Conservation (phyloP, 108 stramenopile species). For the Fistulifera pelliculosa region DNA sequence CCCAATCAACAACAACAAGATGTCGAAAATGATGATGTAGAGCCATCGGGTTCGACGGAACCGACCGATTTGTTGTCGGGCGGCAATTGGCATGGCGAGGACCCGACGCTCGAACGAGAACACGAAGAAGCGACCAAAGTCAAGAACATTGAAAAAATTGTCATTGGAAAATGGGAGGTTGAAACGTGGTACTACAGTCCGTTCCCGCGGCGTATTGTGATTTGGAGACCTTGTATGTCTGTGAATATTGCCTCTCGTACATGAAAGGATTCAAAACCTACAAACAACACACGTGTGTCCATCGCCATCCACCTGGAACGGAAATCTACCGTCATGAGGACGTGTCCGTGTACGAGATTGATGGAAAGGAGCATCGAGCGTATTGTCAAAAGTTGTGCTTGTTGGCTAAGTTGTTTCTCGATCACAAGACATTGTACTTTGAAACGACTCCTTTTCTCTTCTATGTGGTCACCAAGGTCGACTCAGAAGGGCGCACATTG, state of each 20-base stretch:
- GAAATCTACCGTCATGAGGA: conserved; percentile 86
- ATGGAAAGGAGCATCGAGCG: conserved; percentile 70
- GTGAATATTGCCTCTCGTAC: conserved; percentile 96
- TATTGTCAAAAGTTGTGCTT: conserved; percentile 99
- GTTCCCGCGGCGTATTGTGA: conserved; percentile 82
- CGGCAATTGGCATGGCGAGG: conserved; percentile 62
- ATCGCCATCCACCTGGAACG: conserved; percentile 86
- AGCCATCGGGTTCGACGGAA: conserved; percentile 2
- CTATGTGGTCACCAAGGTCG: conserved; percentile 91
- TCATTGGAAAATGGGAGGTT: conserved; percentile 83
- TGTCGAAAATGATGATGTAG: neutral
- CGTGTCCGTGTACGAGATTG: conserved; percentile 55
- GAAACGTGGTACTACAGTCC: conserved; percentile 99
- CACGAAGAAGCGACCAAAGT: conserved; percentile 99
- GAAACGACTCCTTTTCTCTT: conserved; percentile 99
- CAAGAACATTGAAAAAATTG: conserved; percentile 94
- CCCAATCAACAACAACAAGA: too few relatives aligned
- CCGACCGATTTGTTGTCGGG: conserved; percentile 15
- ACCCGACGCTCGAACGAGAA: conserved; percentile 79
- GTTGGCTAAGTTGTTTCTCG: conserved; percentile 97
- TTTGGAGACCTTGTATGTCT: conserved; percentile 81
- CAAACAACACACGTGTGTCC: conserved; percentile 59
- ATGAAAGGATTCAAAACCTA: conserved; percentile 74
- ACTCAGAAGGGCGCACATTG: conserved; percentile 69
- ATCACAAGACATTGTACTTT: conserved; percentile 99